Evolutionary conservation across 345 rosid genomes (phyloP), one percentile per base, ranked within the genome.

Genomic region (Euphorbia peplus): DNA sequence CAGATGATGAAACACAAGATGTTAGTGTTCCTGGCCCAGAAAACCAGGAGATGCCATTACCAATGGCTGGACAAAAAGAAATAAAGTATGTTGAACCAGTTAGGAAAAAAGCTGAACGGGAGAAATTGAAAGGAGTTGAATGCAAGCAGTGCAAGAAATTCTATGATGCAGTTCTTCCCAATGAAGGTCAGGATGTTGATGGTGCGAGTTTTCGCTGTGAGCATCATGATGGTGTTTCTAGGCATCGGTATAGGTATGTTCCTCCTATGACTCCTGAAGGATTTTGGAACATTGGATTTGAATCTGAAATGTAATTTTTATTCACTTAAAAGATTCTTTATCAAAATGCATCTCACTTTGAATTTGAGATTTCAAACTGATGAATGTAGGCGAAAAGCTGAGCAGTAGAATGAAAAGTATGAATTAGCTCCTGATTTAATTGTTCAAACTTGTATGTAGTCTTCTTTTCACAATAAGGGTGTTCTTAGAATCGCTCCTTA

Each of bases 121-220:
- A 88, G 68, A 86, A 80, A 70, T 54, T 93, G 70, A 86, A 77
- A 81, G 97, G 96, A 50, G 68, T 84, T 7, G 89, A 89, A 75
- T 93, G 98, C 87, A 89, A 85, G 75, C 98, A 89, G 64, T 93
- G 98, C 86, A 89, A 89, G 85, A 93, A 88, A 73, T 91, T 93
- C 71, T 91, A 91, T 66, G 96, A 93, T 75, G 95, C 96, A 22
- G 95, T 93, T 83, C 95, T 82, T 72, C 90, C 85, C 13, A 32
- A 83, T 61, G 83, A 71, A 68, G 80, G 79, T 11, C 69, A 61
- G 71, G 66, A 59, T 58, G 54, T 37, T 32, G 73, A 70, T 68
- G 79, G 74, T 29, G 71, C 74, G 50, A 72, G 59, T 70, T 47
- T 80, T 26, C 86, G 90, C 63, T 91, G 97, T 60, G 96, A 93